Base-by-base conservation (phyloP, 1,139 yeast genomes). In the Nadsonia commutata region DNA sequence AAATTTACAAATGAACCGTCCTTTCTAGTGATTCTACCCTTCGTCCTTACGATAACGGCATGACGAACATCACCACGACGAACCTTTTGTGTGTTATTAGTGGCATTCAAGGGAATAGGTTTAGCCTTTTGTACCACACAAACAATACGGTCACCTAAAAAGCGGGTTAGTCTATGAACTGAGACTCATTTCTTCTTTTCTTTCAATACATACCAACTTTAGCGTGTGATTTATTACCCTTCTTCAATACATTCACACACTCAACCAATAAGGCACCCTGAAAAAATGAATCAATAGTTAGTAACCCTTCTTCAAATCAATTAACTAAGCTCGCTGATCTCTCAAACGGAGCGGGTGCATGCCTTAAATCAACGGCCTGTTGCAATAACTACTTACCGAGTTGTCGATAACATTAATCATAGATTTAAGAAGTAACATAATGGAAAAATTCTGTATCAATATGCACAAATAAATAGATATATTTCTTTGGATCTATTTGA, bases 61-160 rank as follows among this genome's bases (percentile, higher is more conserved):
- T 94, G 94, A 49, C 94, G 80, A 43, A 90, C 85, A 57, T 90
- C 98, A 56, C 97, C 95, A 64, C 94, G 80, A 63, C 88, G 84
- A 39, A 88, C 95, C 60, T 93, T 72, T 60, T 82, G 84, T 31
- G 58, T 51, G 18, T 64, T 60, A 8, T 57, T 57, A 43, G 58
- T 60, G 43, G 66, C 65, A 43, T 58, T 56, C 43, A 82, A 78
- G 9, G 82, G 69, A 44, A 82, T 77, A 9, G 95, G 88, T 56
- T 76, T 78, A 38, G 97, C 95, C 63, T 85, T 82, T 61, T 93
- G 93, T 40, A 90, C 93, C 44, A 93, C 98, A 47, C 86, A 94
- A 19, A 93, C 95, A 51, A 90, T 82, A 60, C 80, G 83, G 62
- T 90, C 98, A 39, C 70, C 56, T 48, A 39, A 11, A 9, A 27